A percentile compares a stretch with the other conserved stretches of the same genome.
phyloP scores from a whole-genome alignment of 768 basidiomycete species.

The Mycena crocata region DNA sequence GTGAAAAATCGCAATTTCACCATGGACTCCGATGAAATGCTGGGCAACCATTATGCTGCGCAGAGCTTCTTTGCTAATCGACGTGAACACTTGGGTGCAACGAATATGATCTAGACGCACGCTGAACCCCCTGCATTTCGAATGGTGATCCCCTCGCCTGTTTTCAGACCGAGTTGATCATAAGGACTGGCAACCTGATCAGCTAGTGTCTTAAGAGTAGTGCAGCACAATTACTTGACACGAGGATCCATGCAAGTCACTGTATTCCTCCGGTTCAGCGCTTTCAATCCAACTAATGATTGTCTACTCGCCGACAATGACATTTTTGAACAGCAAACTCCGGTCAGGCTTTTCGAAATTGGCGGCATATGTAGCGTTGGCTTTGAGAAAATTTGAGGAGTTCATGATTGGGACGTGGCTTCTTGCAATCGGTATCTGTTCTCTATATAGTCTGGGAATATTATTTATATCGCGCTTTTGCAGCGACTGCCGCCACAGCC shows the following conservation, averaged over 20 bases:
- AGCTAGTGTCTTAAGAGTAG: neutral
- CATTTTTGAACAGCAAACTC: slow-evolving; percentile 50
- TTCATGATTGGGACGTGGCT: no score
- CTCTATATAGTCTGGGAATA: no score
- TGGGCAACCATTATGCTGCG: slow-evolving; percentile 64
- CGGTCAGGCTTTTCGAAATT: slow-evolving; percentile 53
- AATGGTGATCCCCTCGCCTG: slow-evolving; percentile 64
- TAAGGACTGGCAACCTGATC: slow-evolving; percentile 46
- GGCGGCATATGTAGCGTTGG: slow-evolving; percentile 54
- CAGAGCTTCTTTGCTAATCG: slow-evolving; percentile 57
- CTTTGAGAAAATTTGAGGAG: slow-evolving; percentile 17
- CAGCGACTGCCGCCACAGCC: no score
- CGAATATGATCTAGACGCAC: slow-evolving; percentile 44
- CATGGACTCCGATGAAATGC: slow-evolving; percentile 59
- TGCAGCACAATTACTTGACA: slow-evolving; percentile 49
- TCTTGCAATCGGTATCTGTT: no score
- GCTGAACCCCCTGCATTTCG: slow-evolving; percentile 63
- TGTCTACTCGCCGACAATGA: slow-evolving; percentile 47
- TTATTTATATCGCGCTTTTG: no score
- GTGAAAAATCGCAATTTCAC: slow-evolving; percentile 60
- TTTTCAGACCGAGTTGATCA: slow-evolving; percentile 57
- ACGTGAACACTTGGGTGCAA: neutral
- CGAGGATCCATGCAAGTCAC: slow-evolving; percentile 70
- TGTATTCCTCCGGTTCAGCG: slow-evolving; percentile 19
- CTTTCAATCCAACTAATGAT: neutral